A percentile compares a stretch with the other conserved stretches of the same genome.
Evolutionary conservation across 1,139 yeast genomes (phyloP).

Genomic region (Protomyces arabidopsidicola): DNA sequence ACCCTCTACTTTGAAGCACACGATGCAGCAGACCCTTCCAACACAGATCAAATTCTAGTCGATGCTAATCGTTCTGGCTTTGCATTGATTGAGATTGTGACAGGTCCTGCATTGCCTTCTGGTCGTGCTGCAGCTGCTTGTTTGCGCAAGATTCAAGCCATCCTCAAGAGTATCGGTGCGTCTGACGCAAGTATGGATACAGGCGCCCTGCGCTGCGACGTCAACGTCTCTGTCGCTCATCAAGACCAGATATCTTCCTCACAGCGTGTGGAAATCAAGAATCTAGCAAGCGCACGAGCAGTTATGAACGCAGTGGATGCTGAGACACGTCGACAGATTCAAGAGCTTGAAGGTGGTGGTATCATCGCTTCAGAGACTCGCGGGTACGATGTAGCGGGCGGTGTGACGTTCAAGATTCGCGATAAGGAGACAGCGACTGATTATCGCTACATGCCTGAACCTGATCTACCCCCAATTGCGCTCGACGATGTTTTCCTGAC

Average conservation of each 20-base stretch:
- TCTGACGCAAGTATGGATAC: constrained; percentile 89
- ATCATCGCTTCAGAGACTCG: constrained; percentile 65
- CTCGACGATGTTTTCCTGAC: constrained; percentile 47
- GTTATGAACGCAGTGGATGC: constrained; percentile 69
- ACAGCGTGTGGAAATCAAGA: constrained; percentile 80
- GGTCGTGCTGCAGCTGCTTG: constrained; percentile 70
- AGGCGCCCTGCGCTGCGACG: constrained; percentile 94
- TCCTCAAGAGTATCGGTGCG: constrained; percentile 62
- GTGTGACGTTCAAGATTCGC: constrained; percentile 58
- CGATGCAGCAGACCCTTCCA: constrained; percentile 29
- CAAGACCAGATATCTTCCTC: constrained; percentile 2
- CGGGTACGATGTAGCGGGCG: constrained; percentile 73
- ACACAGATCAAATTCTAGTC: constrained; percentile 40
- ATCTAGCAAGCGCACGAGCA: constrained; percentile 77
- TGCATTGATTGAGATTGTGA: constrained; percentile 85
- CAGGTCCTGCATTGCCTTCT: constrained; percentile 75
- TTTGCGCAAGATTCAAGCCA: constrained; percentile 70
- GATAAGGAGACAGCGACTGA: constrained; percentile 78
- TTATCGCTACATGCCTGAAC: constrained; percentile 90
- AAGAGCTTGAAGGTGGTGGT: constrained; percentile 41
- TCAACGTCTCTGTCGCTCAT: constrained; percentile 69
- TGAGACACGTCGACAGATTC: constrained; percentile 69
- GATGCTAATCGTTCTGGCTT: constrained; percentile 82
- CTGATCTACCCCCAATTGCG: constrained; percentile 64
- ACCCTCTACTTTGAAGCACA: constrained; percentile 51